Conservation (phyloP, 805 yeast genomes). For the Naumovozyma dairenensis region DNA sequence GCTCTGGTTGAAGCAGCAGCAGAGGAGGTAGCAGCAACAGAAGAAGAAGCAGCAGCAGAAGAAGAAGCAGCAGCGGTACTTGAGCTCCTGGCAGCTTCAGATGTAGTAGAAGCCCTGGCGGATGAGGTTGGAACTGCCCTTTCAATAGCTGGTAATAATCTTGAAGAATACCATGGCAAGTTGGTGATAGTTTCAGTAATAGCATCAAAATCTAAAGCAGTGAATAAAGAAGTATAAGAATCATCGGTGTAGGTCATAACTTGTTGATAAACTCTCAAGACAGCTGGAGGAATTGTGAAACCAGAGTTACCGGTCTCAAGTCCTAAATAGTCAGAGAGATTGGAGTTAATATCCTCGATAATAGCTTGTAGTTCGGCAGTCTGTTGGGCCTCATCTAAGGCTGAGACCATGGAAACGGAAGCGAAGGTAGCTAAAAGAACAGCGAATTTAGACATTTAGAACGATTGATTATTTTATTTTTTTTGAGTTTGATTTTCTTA, state of each 20-base stretch:
- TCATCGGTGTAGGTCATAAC: constrained; percentile 28
- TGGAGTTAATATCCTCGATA: constrained; percentile 9
- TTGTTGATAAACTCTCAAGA: constrained; percentile 21
- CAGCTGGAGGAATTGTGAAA: constrained; percentile 23
- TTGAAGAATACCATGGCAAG: constrained; percentile 28
- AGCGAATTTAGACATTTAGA: constrained; percentile 1
- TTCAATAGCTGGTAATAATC: constrained; percentile 14
- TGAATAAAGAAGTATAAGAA: constrained; percentile 26
- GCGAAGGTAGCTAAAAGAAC: constrained; percentile 4
- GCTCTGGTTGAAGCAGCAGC: constrained; percentile 1
- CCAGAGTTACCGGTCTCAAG: constrained; percentile 6
- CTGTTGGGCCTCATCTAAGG: constrained; percentile 3
- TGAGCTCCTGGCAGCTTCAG: constrained; percentile 3
- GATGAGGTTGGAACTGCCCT: constrained; percentile 3
- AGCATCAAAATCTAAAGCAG: constrained; percentile 17
- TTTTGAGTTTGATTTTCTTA: not conserved
- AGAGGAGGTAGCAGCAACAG: constrained; percentile 3
- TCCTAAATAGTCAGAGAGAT: constrained; percentile 10
- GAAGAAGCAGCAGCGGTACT: constrained; percentile 2
- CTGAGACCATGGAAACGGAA: constrained; percentile 5
- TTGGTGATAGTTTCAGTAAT: constrained; percentile 24
- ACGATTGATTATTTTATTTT: not conserved
- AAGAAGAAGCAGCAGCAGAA: constrained; percentile 3
- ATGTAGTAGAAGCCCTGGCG: constrained; percentile 4
- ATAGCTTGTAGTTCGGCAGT: constrained; percentile 11